phyloP scores from a whole-genome alignment of 2,329 filamentous ascomycete genomes.

The Fusarium vanettenii region DNA sequence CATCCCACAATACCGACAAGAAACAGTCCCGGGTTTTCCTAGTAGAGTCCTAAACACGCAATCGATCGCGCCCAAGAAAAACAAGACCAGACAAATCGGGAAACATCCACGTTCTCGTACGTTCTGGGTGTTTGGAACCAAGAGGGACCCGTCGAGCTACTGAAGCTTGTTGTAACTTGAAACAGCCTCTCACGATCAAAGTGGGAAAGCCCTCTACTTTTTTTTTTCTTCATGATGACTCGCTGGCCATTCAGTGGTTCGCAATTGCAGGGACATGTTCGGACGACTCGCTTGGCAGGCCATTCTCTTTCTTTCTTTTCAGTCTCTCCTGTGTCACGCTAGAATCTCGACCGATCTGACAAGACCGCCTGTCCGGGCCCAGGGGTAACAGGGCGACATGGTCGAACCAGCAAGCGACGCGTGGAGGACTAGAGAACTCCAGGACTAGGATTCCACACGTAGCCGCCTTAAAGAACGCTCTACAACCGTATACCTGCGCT shows the following conservation, averaged over 20 bases:
- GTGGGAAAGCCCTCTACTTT: neutral
- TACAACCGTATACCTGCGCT: neutral
- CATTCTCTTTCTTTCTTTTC: neutral
- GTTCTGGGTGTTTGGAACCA: constrained; percentile 3
- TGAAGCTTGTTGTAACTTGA: constrained; percentile 30
- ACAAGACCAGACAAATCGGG: constrained; percentile 29
- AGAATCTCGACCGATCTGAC: constrained; percentile 14
- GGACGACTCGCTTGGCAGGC: neutral
- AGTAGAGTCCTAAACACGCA: constrained; percentile 25
- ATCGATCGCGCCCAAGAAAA: constrained; percentile 25
- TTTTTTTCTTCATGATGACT: neutral
- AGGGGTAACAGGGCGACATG: constrained; percentile 4
- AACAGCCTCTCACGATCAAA: constrained; percentile 8
- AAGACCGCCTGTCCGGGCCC: neutral
- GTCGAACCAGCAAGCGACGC: constrained; percentile 25
- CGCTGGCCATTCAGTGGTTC: neutral
- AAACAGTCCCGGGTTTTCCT: constrained; percentile 10
- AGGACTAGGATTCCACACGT: neutral
- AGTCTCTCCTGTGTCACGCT: neutral
- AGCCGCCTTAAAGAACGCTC: neutral
- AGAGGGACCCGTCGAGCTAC: constrained; percentile 14
- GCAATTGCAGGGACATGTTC: neutral
- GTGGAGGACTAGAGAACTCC: constrained; percentile 3
- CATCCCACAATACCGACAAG: constrained; percentile 9
- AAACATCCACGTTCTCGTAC: constrained; percentile 8